Percentiles rank a stretch among this genome's conserved stretches.
Conservation (phyloP, 495 filamentous ascomycete genomes). For the Aspergillus ostianus region DNA sequence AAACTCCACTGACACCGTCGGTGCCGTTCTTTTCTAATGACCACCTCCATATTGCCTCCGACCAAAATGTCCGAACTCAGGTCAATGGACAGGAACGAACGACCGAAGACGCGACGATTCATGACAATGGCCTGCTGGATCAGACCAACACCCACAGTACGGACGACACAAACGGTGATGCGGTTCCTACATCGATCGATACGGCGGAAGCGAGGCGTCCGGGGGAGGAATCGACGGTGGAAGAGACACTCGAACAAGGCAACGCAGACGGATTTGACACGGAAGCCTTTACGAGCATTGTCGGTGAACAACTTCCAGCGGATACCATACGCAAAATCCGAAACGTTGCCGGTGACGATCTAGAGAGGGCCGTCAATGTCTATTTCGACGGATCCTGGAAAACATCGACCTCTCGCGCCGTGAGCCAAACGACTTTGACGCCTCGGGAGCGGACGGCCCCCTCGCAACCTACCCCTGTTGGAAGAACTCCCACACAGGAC, state of each 20-base stretch:
- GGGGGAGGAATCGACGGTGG: neutral
- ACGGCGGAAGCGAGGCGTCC: neutral
- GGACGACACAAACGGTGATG: neutral
- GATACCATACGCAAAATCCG: conserved; percentile 52
- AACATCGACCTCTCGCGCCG: conserved; percentile 24
- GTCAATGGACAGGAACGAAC: neutral
- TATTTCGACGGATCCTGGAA: conserved; percentile 96
- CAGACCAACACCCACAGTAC: neutral
- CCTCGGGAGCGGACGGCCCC: conserved; percentile 13
- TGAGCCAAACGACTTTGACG: conserved; percentile 13
- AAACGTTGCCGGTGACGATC: conserved; percentile 56
- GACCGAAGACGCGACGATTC: neutral
- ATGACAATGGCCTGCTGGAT: neutral
- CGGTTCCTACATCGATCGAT: neutral
- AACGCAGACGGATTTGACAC: conserved; percentile 57
- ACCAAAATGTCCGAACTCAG: neutral
- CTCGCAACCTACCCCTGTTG: conserved; percentile 6
- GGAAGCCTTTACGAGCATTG: conserved; percentile 64
- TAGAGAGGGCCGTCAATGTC: conserved; percentile 74
- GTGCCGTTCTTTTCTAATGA: neutral
- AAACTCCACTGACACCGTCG: neutral
- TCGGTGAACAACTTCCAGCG: conserved; percentile 61
- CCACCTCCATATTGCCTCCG: neutral
- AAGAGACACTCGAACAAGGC: neutral
- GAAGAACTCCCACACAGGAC: neutral